phyloP scores from a whole-genome alignment of 2,329 filamentous ascomycete species.

The Xenoacremonium recifei region DNA sequence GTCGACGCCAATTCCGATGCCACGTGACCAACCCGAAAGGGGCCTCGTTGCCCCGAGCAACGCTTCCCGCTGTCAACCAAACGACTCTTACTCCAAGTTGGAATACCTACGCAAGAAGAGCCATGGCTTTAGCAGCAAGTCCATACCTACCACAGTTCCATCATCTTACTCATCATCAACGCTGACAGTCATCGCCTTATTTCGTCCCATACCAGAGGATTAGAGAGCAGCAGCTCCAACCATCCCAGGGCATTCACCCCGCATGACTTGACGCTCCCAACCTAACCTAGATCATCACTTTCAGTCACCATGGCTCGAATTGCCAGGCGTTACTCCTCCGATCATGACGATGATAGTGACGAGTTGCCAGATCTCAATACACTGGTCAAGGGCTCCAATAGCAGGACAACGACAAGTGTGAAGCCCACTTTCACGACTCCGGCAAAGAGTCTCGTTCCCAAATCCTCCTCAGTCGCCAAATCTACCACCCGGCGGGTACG shows the following conservation, averaged over 20 bases:
- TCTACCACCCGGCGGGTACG: conserved; percentile 29
- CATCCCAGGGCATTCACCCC: too few species aligned
- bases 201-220: too few species aligned
- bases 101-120: too few species aligned
- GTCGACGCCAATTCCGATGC: not conserved
- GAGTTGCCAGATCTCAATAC: conserved; percentile 41
- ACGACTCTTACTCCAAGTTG: too few species aligned
- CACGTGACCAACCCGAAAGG: conserved; percentile 3
- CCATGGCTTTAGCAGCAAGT: too few species aligned
- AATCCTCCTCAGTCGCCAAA: conserved; percentile 20
- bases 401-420: conserved; percentile 14
- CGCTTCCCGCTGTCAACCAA: not conserved
- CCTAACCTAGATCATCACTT: not conserved
- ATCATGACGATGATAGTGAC: conserved; percentile 45
- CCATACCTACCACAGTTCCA: too few species aligned
- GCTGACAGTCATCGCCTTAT: too few species aligned
- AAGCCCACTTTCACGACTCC: conserved; percentile 5
- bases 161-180: too few species aligned
- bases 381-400: conserved; percentile 20
- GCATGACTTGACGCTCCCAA: too few species aligned
- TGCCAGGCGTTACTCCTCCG: conserved; percentile 28
- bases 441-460: conserved; percentile 21
- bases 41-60: conserved; percentile 7
- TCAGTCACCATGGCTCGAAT: conserved; percentile 27
- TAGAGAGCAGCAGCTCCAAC: too few species aligned